Evolutionary conservation across 129 eudicot genomes (phyloP).

Genomic region (Saposhnikovia divaricata): DNA sequence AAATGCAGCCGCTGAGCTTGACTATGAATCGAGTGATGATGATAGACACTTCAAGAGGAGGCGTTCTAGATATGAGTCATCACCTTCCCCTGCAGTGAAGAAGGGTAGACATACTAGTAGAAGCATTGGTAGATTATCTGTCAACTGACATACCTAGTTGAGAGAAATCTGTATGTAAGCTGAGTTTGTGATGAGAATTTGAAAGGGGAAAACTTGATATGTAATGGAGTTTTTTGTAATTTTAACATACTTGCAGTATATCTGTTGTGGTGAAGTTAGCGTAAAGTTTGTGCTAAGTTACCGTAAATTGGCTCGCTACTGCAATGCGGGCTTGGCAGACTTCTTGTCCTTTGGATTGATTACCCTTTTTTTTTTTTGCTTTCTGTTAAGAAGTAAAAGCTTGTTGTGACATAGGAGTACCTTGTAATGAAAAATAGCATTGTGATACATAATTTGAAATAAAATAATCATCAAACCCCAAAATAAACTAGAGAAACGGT

Average conservation of each 20-base stretch:
- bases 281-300: neutral
- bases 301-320: no score
- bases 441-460: no score
- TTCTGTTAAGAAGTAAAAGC: no score
- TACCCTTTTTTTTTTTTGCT: no score
- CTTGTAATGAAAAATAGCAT: no score
- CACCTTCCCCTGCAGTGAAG: slow-evolving; percentile 44
- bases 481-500: no score
- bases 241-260: neutral
- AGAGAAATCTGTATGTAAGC: neutral
- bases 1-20: neutral
- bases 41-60: slow-evolving; percentile 91
- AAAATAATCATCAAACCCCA: no score
- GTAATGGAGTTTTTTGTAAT: neutral
- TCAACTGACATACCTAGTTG: neutral
- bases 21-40: slow-evolving; percentile 74
- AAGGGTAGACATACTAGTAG: slow-evolving; percentile 14
- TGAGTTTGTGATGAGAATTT: neutral
- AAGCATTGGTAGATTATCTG: slow-evolving; percentile 37
- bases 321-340: no score
- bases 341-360: no score
- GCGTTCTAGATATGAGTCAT: slow-evolving; percentile 66
- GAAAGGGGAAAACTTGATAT: neutral
- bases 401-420: no score
- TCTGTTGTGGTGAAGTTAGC: no score